Conservation (phyloP, 2,329 filamentous ascomycete genomes). For the Bisporella sp. region DNA sequence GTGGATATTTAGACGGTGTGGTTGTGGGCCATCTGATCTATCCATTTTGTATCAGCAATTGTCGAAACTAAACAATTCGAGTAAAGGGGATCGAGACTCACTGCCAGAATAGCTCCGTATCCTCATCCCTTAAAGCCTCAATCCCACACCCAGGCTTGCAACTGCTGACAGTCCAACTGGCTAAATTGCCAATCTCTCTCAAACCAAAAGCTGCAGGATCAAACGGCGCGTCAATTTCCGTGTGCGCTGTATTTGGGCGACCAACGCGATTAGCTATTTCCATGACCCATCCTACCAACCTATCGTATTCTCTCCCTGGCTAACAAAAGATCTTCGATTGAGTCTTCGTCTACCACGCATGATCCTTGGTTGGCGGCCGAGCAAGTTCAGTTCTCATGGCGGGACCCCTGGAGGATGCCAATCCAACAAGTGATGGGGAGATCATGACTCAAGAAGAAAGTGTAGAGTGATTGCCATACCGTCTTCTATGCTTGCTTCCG, state of each 20-base stretch:
- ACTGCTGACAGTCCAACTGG: conserved; percentile 75
- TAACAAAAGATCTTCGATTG: conserved; percentile 7
- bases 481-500: no score
- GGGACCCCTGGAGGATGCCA: no score
- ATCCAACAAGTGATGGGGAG: no score
- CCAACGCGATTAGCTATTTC: conserved; percentile 6
- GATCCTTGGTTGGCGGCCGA: no score
- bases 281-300: background rate
- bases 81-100: conserved; percentile 32
- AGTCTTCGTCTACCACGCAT: no score
- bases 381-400: no score
- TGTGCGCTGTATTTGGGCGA: conserved; percentile 16
- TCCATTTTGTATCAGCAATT: no score
- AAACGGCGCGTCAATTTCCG: conserved; percentile 33
- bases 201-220: conserved; percentile 47
- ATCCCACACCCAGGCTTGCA: conserved; percentile 77
- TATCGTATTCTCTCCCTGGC: background rate
- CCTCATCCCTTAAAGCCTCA: conserved; percentile 69
- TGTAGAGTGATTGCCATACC: no score
- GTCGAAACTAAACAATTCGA: conserved; percentile 3
- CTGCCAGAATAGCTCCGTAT: conserved; percentile 74
- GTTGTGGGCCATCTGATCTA: conserved; percentile 76
- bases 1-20: conserved; percentile 75
- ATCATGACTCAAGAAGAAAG: no score
- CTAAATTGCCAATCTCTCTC: conserved; percentile 80